Base-by-base conservation (phyloP, 2,329 filamentous ascomycete genomes). In the Neurospora sp. region DNA sequence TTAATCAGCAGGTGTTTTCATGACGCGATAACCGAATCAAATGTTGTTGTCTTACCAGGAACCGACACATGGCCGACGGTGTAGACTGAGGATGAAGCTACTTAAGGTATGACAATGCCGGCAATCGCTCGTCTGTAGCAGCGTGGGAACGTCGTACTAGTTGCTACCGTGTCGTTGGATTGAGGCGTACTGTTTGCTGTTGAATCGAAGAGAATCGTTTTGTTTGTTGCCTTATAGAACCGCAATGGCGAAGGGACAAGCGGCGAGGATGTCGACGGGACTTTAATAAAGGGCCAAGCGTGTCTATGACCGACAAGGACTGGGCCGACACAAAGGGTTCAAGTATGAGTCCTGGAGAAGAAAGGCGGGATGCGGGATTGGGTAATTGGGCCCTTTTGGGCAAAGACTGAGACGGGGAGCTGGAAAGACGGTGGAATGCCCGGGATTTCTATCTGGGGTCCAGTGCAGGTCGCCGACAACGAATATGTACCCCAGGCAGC, bases 61-160 rank as follows among this genome's bases (percentile, higher is more conserved):
- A 80, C 67, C 79, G 78, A 73, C 79, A 81, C 79, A 81, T 81
- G 68, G 40, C 74, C 68, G 69, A 67, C 36, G 40, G 66, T 70
- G 71, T 62, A 62, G 23, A 62, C 52, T 62, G 52, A 62, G 23
- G 23, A 33, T 62, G 52, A 62, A 33, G 52, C 13, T 33, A 33
- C 28, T 33, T 33, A 62, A 62, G 23, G 52, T 62, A 17, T 62
- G 52, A 62, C 52, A 15, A 33, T 62, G 52, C 52, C 52, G 52
- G 52, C 52, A 62, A 33, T 33, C 33, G 52, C 52, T 17, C 7
- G 52, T 62, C 52, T 62, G 52, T 13, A 62, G 23, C 52, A 33
- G 52, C 52, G 52, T 33, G 23, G 23, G 23, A 62, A 23, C 52
- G 52, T 62, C 52, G 52, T 62, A 62, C 52, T 58, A 58, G 11